phyloP scores from a whole-genome alignment of 306 rosid species.

The Cyclanthera cordifolia region DNA sequence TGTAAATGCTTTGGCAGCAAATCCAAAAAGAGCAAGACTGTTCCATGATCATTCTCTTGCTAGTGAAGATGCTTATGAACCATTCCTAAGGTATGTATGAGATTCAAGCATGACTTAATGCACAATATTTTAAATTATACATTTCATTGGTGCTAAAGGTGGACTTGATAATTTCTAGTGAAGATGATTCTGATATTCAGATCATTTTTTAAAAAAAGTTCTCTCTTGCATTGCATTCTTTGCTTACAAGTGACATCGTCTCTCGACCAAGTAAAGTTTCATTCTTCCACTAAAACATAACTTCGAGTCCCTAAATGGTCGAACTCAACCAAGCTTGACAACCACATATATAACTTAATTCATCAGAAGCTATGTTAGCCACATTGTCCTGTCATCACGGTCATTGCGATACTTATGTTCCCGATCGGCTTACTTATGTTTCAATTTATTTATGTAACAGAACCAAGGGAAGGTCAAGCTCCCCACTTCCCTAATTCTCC shows the following conservation, averaged over 20 bases:
- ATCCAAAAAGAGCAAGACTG: slow-evolving; percentile 77
- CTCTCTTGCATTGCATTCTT: background rate
- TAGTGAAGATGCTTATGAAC: slow-evolving; percentile 65
- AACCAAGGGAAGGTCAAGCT: no score
- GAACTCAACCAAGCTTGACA: background rate
- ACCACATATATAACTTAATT: background rate
- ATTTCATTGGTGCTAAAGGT: background rate
- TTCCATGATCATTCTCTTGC: slow-evolving; percentile 77
- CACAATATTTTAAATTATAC: background rate
- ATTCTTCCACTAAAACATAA: slow-evolving; percentile 1
- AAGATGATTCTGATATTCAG: background rate
- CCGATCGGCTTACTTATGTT: no score
- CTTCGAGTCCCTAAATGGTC: background rate
- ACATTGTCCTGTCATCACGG: no score
- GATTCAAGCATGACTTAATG: slow-evolving; percentile 3
- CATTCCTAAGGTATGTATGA: slow-evolving; percentile 69
- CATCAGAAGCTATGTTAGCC: background rate
- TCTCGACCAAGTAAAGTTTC: background rate
- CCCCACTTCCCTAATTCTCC: no score
- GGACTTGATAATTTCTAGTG: background rate
- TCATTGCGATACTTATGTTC: no score
- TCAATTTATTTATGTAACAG: no score
- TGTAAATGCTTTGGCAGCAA: slow-evolving; percentile 38
- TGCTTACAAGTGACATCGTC: background rate
- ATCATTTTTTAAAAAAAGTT: background rate